phyloP scores from a whole-genome alignment of 305 asterid genomes.

The Fraxinus sp. region DNA sequence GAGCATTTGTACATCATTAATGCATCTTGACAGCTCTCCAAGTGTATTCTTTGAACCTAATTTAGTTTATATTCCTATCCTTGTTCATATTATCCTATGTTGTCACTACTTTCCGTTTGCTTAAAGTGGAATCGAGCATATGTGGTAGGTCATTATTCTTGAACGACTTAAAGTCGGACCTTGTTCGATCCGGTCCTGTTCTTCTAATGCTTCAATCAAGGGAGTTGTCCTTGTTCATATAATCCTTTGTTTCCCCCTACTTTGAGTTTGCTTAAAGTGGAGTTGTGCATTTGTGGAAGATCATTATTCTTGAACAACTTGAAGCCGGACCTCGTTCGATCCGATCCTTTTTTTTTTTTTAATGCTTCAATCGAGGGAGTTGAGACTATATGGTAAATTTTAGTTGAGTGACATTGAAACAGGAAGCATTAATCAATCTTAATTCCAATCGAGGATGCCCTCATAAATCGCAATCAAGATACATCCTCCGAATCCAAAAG shows the following conservation, averaged over 20 bases:
- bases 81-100: not conserved
- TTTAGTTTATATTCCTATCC: not conserved
- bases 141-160: not conserved
- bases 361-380: not conserved
- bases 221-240: not conserved
- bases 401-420: not conserved
- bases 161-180: not conserved
- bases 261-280: not conserved
- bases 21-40: not conserved
- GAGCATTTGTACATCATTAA: not conserved
- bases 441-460: not conserved
- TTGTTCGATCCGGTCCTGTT: not conserved
- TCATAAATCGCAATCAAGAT: not conserved
- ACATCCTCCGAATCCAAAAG: not conserved
- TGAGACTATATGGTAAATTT: not conserved
- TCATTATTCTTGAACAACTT: not conserved
- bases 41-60: not conserved
- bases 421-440: not conserved
- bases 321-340: not conserved
- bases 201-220: not conserved
- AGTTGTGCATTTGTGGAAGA: not conserved
- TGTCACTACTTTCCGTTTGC: not conserved
- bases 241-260: not conserved
- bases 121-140: not conserved
- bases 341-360: not conserved